A percentile compares a stretch with the other conserved stretches of the same genome.
Conservation (phyloP, 2,329 filamentous ascomycete species). For the Emericellopsis cladophorae region DNA sequence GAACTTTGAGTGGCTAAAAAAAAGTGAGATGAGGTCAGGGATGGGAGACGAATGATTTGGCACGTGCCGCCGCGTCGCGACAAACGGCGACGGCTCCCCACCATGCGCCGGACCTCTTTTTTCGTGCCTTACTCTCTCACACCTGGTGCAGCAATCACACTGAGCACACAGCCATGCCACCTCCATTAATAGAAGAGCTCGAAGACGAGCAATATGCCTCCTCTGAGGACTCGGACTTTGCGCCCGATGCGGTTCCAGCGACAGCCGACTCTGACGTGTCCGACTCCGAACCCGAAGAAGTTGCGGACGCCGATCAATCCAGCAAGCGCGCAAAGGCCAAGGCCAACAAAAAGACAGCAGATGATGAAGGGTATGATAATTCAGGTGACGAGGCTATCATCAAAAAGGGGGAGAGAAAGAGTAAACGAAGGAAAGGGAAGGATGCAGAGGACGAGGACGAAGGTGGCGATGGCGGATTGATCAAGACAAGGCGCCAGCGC, state of each 20-base stretch:
- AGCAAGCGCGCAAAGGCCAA: constrained; percentile 8
- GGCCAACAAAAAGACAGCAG: constrained; percentile 6
- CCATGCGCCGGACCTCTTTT: no score
- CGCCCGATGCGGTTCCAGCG: constrained; percentile 40
- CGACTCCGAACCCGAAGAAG: constrained; percentile 30
- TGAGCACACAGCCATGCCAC: constrained; percentile 8
- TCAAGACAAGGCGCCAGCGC: constrained; percentile 63
- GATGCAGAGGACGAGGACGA: constrained; percentile 34
- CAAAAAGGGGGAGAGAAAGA: constrained; percentile 42
- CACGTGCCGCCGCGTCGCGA: neutral
- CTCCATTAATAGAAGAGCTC: constrained; percentile 24
- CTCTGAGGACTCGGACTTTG: constrained; percentile 63
- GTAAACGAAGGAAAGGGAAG: constrained; percentile 25
- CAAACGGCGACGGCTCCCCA: no score
- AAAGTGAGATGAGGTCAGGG: no score
- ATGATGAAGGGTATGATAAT: constrained; percentile 41
- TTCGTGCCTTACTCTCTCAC: neutral
- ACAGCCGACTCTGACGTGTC: constrained; percentile 32
- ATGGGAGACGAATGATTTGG: no score
- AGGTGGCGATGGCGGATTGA: constrained; percentile 46
- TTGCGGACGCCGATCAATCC: constrained; percentile 8
- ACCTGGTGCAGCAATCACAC: constrained; percentile 1
- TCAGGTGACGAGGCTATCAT: constrained; percentile 65
- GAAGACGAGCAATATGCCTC: constrained; percentile 51
- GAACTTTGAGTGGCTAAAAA: no score